Percentiles rank a stretch among this genome's conserved stretches.
These are phyloP conservation scores for Cystobasidiaceae sp. DNA, from an alignment of 1,284 basidiomycete species.

Conservation along the genomic window DNA sequence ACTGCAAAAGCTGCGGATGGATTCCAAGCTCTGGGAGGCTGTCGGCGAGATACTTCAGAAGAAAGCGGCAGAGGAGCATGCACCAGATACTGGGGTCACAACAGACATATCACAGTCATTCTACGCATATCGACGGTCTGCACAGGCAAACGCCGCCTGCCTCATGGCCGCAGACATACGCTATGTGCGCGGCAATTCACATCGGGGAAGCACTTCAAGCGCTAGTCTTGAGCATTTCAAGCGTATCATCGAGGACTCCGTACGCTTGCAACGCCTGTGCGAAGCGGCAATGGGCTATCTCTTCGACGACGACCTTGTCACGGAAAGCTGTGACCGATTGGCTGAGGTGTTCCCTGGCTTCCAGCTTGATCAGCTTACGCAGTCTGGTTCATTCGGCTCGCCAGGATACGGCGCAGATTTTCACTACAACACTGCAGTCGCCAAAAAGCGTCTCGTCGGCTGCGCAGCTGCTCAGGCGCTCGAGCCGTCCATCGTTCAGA, in stretches of 20 bases:
- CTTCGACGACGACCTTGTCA: too few relatives aligned
- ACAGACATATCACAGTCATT: not conserved
- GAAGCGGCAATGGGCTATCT: too few relatives aligned
- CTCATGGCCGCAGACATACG: conserved; percentile 52
- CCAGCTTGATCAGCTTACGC: conserved; percentile 52
- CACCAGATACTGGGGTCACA: not conserved
- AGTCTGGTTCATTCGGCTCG: not conserved
- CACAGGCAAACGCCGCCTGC: conserved; percentile 68
- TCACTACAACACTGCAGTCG: conserved; percentile 51
- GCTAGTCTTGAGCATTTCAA: too few relatives aligned
- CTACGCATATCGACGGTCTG: not conserved
- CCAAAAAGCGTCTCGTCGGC: not conserved
- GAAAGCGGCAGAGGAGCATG: too few relatives aligned
- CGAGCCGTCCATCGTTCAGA: conserved; percentile 32
- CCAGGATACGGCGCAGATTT: conserved; percentile 71
- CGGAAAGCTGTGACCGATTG: conserved; percentile 48
- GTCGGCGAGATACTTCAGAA: too few relatives aligned
- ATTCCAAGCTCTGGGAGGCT: conserved; percentile 60
- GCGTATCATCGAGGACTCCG: too few relatives aligned
- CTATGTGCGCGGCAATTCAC: conserved; percentile 45
- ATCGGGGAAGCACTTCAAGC: too few relatives aligned
- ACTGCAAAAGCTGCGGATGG: conserved; percentile 59
- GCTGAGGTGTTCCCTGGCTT: conserved; percentile 45
- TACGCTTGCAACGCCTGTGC: too few relatives aligned
- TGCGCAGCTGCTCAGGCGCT: not conserved